Percentiles rank a stretch among this genome's conserved stretches.
Evolutionary conservation across 371 early-diverging fungal genomes (phyloP).

Genomic region (Mucor plumbeus): DNA sequence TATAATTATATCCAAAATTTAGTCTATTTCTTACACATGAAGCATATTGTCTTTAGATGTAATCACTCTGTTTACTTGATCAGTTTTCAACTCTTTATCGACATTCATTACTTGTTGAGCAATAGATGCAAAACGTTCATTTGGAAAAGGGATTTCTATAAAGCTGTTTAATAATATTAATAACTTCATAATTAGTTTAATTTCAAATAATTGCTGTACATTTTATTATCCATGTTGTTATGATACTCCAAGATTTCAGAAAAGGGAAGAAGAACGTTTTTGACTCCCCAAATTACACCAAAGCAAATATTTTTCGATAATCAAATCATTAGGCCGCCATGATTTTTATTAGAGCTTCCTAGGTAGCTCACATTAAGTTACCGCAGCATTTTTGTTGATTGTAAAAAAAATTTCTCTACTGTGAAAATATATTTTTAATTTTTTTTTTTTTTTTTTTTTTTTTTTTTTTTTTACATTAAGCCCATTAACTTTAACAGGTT

Average conservation of each 20-base stretch:
- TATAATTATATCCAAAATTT: constrained; percentile 41
- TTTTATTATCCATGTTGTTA: constrained; percentile 16
- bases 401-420: too few species aligned
- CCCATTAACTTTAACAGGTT: too few species aligned
- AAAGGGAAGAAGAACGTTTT: not conserved
- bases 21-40: constrained; percentile 37
- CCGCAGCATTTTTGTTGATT: too few species aligned
- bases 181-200: not conserved
- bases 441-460: too few species aligned
- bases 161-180: constrained; percentile 21
- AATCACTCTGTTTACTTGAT: constrained; percentile 48
- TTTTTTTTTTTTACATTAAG: too few species aligned
- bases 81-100: constrained; percentile 53
- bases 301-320: not conserved
- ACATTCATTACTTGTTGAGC: constrained; percentile 50
- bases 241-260: not conserved
- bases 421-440: too few species aligned
- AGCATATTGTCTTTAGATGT: constrained; percentile 26
- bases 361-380: too few species aligned
- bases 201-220: constrained; percentile 4
- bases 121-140: constrained; percentile 43
- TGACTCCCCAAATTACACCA: not conserved
- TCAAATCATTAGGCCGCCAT: too few species aligned
- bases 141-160: constrained; percentile 53
- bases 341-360: too few species aligned